Evolutionary conservation across 2,329 filamentous ascomycete genomes (phyloP), one percentile per base, ranked within the genome.

Genomic region (Nemania sp.): DNA sequence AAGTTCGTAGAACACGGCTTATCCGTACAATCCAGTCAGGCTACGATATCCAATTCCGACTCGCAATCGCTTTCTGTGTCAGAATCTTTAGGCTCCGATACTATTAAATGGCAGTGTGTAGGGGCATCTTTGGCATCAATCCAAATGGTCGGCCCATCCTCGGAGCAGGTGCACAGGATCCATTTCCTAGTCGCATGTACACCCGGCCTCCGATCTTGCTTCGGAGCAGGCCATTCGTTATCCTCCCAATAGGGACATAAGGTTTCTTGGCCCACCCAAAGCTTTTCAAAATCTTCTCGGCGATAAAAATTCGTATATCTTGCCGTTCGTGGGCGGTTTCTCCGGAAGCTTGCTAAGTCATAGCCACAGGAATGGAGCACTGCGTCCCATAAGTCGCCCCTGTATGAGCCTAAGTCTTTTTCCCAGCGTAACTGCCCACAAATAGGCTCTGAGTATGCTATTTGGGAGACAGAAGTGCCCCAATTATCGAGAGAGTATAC

Each of bases 211-310:
- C 41, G n/a, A 31, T 11, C 11, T 31, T 20, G 9, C 17, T 31
- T 17, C n/a, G 14, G 26, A 31, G 15, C 17, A 33, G 28, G 41
- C 26, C 2, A 23, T 4, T 5, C 12, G 22, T 6, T 15, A 46
- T 54, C 46, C 14, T 46, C 22, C 40, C 46, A 55, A 31, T 55
- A 55, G 0, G 52, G 52, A 36, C 52, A 55, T 5, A 12, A 34
- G 2, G 1, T 2, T 46, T 55, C 52, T n/a, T 30, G 6, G n/a
- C 12, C 46, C n/a, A 41, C 20, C 52, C 52, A 55, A 2, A 55
- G 41, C 15, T 14, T 30, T 36, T 55, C 47, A 20, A 55, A 55
- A 22, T 51, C 46, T 41, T 42, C 3, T 8, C 46, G 41, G 3
- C 36, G 34, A 20, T 55, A 55, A 5, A 14, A 7, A 11, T 2